Percentiles rank a stretch among this genome's conserved stretches.
These are phyloP conservation scores for Colletotrichum truncatum DNA, from an alignment of 2,329 filamentous ascomycete species.

Conservation along the genomic window DNA sequence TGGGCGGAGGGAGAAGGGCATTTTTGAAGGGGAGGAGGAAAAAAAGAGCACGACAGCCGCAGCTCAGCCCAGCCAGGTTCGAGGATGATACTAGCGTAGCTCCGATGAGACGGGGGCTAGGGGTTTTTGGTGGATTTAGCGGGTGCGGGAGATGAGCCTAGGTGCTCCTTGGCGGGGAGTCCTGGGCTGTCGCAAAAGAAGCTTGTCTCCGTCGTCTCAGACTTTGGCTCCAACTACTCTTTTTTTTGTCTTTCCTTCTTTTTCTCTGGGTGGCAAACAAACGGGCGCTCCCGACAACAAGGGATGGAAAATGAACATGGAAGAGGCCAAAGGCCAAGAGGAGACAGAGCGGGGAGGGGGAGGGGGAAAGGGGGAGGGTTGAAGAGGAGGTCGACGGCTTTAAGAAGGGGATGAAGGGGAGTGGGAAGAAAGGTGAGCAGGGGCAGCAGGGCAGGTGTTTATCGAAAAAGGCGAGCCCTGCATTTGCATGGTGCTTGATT, in stretches of 20 bases:
- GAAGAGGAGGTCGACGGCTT: background rate
- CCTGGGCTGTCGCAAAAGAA: background rate
- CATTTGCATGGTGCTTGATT: constrained; percentile 2
- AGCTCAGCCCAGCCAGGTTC: too few species aligned
- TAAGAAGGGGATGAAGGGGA: background rate
- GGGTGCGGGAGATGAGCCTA: constrained; percentile 7
- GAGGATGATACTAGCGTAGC: too few species aligned
- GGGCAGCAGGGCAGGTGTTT: background rate
- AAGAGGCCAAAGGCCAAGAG: background rate
- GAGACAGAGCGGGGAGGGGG: too few species aligned
- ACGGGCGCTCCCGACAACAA: background rate
- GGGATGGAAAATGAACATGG: background rate
- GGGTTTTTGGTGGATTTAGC: constrained; percentile 3
- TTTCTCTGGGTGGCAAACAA: background rate
- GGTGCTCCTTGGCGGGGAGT: constrained; percentile 3
- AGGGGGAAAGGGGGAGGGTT: background rate
- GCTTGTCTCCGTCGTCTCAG: background rate
- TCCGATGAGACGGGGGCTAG: background rate
- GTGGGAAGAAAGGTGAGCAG: background rate
- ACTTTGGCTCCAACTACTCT: too few species aligned
- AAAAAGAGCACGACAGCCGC: too few species aligned
- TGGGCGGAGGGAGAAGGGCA: constrained; percentile 16
- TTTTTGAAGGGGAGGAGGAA: background rate
- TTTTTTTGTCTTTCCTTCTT: background rate
- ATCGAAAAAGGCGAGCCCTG: background rate